Conservation (phyloP, 768 basidiomycete species). For the Boletus patriciae region DNA sequence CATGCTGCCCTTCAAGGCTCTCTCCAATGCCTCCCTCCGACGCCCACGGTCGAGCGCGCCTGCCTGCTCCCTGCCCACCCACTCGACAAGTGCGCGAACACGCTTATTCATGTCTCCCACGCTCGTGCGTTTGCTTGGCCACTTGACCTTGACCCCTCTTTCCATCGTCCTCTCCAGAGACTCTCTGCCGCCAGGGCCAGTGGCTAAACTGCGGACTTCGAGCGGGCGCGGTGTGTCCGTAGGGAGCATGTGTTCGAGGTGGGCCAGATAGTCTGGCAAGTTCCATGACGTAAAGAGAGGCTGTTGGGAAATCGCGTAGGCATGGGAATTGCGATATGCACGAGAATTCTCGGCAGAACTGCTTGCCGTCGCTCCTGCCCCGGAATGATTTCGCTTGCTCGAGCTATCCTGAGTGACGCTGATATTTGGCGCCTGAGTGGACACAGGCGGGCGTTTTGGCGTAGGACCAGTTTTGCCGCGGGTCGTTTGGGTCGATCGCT, state of each 20-base stretch:
- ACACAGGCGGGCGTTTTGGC: conserved; percentile 32
- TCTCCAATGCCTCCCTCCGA: conserved; percentile 65
- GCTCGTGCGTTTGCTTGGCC: conserved; percentile 92
- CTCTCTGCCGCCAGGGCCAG: conserved; percentile 46
- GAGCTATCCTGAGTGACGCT: conserved; percentile 43
- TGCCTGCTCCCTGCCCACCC: conserved; percentile 89
- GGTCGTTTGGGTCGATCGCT: conserved; percentile 44
- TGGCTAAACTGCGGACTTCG: conserved; percentile 57
- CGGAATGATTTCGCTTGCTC: conserved; percentile 49
- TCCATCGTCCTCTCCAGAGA: conserved; percentile 64
- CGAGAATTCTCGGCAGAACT: conserved; percentile 52
- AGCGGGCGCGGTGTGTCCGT: conserved; percentile 71
- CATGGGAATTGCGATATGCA: conserved; percentile 77
- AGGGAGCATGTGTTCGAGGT: conserved; percentile 83
- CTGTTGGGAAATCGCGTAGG: conserved; percentile 76
- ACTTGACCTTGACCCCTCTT: conserved; percentile 84
- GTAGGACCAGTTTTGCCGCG: conserved; percentile 32
- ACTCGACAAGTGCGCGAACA: conserved; percentile 85
- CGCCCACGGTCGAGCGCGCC: conserved; percentile 69
- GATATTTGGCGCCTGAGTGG: conserved; percentile 32
- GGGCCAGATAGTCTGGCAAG: conserved; percentile 89
- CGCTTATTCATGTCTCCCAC: conserved; percentile 98
- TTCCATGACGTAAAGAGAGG: conserved; percentile 84
- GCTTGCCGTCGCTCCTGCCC: conserved; percentile 35
- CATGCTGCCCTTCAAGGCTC: conserved; percentile 38